A percentile compares a stretch with the other conserved stretches of the same genome.
These are phyloP conservation scores for Boletus pseudopeckii DNA, from an alignment of 768 basidiomycete species.

Conservation along the genomic window DNA sequence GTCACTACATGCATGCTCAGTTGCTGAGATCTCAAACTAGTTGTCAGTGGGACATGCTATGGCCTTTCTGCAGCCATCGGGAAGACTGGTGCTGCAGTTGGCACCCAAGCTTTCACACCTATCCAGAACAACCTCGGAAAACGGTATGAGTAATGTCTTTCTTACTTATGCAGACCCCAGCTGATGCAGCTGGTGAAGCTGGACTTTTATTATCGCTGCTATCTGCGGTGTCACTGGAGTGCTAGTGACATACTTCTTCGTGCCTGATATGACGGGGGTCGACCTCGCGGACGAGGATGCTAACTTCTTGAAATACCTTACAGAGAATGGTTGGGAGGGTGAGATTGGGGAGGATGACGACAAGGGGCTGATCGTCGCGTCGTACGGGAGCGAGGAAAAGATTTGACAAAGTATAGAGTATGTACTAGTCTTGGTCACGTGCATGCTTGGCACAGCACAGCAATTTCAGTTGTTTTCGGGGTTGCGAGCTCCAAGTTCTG, in stretches of 20 bases:
- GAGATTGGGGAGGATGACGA: constrained; percentile 56
- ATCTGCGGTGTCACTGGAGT: constrained; percentile 63
- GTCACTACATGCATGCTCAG: not conserved
- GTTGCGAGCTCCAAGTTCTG: not conserved
- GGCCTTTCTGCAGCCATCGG: constrained; percentile 66
- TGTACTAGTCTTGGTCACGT: constrained; percentile 15
- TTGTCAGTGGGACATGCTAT: constrained; percentile 59
- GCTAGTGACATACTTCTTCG: constrained; percentile 62
- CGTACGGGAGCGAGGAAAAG: constrained; percentile 15
- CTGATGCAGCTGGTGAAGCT: constrained; percentile 33
- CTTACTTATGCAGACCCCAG: not conserved
- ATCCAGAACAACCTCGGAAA: constrained; percentile 67
- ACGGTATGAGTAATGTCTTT: constrained; percentile 35
- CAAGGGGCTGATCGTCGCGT: constrained; percentile 22
- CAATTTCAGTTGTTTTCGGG: not conserved
- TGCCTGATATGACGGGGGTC: constrained; percentile 63
- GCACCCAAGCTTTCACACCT: constrained; percentile 68
- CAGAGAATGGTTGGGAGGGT: constrained; percentile 64
- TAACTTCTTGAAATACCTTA: constrained; percentile 57
- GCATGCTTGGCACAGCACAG: not conserved
- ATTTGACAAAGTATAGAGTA: not conserved
- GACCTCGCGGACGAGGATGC: constrained; percentile 66
- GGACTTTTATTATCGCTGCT: constrained; percentile 70
- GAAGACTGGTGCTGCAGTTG: constrained; percentile 69
- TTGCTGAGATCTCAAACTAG: not conserved